phyloP scores from a whole-genome alignment of 257 asterid genomes.

The Solanum boliviense region DNA sequence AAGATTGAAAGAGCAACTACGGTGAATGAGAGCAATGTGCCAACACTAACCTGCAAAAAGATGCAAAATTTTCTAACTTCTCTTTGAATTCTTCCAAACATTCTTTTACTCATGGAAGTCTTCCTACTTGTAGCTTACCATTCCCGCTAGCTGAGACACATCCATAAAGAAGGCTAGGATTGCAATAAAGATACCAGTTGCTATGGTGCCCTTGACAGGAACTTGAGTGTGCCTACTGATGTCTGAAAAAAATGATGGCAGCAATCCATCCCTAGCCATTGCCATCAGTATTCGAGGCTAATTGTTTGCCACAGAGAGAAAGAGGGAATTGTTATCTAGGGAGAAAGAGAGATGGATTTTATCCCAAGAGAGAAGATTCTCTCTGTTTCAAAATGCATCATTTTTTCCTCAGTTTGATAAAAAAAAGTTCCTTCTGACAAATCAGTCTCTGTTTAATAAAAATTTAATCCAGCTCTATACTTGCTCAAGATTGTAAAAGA shows the following conservation, averaged over 20 bases:
- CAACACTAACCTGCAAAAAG: conserved; percentile 30
- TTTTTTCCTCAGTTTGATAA: background rate
- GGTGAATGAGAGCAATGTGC: conserved; percentile 30
- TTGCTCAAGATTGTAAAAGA: background rate
- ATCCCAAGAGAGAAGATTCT: background rate
- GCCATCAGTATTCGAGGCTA: conserved; percentile 35
- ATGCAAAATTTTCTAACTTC: background rate
- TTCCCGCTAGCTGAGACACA: conserved; percentile 30
- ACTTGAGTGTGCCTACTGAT: conserved; percentile 25
- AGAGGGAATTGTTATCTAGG: background rate
- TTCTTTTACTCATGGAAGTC: background rate
- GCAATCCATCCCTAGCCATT: conserved; percentile 36
- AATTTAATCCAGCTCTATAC: background rate
- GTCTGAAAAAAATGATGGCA: conserved; percentile 28
- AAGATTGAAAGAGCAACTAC: conserved; percentile 22
- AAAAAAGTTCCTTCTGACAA: background rate
- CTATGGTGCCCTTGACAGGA: conserved; percentile 28
- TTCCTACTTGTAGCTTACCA: conserved; percentile 14
- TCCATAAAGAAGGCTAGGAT: conserved; percentile 29
- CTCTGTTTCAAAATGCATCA: background rate
- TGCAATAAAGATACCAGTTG: conserved; percentile 23
- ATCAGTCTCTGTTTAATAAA: background rate
- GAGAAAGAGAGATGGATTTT: background rate
- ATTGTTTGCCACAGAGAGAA: background rate
- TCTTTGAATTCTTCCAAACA: background rate